phyloP scores from a whole-genome alignment of 2,329 filamentous ascomycete genomes.

The Nigrospora oryzae region DNA sequence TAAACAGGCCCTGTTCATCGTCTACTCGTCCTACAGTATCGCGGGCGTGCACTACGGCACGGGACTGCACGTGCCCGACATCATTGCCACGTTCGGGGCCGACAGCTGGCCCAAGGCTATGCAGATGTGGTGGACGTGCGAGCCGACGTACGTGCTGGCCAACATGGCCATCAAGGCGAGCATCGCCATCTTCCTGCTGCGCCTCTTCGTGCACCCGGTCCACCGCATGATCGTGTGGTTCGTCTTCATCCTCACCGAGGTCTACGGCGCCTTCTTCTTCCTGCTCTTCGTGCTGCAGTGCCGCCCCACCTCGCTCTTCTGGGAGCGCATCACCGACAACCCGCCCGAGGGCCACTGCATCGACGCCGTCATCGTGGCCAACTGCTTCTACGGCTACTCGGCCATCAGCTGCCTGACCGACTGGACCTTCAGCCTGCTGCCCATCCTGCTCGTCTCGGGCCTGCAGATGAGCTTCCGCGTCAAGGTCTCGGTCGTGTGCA shows the following conservation, averaged over 20 bases:
- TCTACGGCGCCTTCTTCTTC: slow-evolving; percentile 27
- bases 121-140: slow-evolving; percentile 31
- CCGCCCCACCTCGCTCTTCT: slow-evolving; percentile 27
- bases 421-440: slow-evolving; percentile 30
- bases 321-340: slow-evolving; percentile 20
- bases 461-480: slow-evolving; percentile 28
- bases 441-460: slow-evolving; percentile 30
- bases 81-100: background rate
- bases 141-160: slow-evolving; percentile 28
- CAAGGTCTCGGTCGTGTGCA: slow-evolving; percentile 24
- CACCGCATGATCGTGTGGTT: slow-evolving; percentile 23
- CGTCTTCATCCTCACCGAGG: slow-evolving; percentile 17
- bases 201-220: slow-evolving; percentile 18
- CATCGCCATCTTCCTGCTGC: slow-evolving; percentile 28
- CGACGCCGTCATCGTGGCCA: slow-evolving; percentile 14
- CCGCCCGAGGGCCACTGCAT: slow-evolving; percentile 21
- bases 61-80: slow-evolving; percentile 12
- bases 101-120: slow-evolving; percentile 16
- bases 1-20: slow-evolving; percentile 11
- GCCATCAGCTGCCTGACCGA: slow-evolving; percentile 28
- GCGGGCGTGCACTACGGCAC: slow-evolving; percentile 18
- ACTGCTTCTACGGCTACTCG: slow-evolving; percentile 26
- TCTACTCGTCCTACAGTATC: slow-evolving; percentile 17
- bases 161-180: slow-evolving; percentile 27
- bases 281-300: slow-evolving; percentile 31